A percentile compares a stretch with the other conserved stretches of the same genome.
Conservation (phyloP, 495 filamentous ascomycete species). For the Penicillium pulvis region DNA sequence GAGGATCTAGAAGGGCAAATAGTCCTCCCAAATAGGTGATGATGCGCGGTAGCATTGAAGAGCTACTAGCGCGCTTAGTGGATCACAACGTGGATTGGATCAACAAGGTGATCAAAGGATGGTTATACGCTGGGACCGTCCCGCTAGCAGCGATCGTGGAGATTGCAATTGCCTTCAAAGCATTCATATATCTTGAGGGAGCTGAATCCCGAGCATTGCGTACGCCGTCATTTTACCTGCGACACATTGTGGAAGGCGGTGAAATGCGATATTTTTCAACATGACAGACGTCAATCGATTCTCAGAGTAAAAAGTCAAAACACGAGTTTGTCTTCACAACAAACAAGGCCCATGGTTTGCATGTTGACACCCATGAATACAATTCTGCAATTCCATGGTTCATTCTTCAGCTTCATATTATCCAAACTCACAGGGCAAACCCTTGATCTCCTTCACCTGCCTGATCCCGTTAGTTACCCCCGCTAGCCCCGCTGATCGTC, state of each 20-base stretch:
- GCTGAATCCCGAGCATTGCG: background rate
- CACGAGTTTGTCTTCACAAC: too few species aligned
- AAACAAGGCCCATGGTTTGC: background rate
- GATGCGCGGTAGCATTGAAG: slow-evolving; percentile 11
- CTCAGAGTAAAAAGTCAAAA: background rate
- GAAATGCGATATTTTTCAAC: background rate
- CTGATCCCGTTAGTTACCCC: slow-evolving; percentile 3
- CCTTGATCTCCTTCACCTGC: slow-evolving; percentile 8
- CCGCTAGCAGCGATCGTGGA: slow-evolving; percentile 26
- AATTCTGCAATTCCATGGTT: background rate
- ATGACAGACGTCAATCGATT: background rate
- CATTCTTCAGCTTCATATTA: background rate
- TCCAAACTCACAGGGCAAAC: background rate
- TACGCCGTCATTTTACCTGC: background rate
- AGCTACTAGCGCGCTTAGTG: slow-evolving; percentile 11
- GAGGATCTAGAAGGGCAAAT: slow-evolving; percentile 7
- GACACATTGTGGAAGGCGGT: background rate
- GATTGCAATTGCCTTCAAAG: slow-evolving; percentile 1
- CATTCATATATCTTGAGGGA: background rate
- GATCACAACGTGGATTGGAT: slow-evolving; percentile 10
- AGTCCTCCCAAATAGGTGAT: slow-evolving; percentile 3
- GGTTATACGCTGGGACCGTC: slow-evolving; percentile 15
- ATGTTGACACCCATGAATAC: background rate
- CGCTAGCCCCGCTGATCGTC: slow-evolving; percentile 1
- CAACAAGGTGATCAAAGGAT: slow-evolving; percentile 12